Percentiles rank a stretch among this genome's conserved stretches.
These are phyloP conservation scores for Zoysia matrella DNA, from an alignment of 202 grass and related monocot species.

Conservation along the genomic window DNA sequence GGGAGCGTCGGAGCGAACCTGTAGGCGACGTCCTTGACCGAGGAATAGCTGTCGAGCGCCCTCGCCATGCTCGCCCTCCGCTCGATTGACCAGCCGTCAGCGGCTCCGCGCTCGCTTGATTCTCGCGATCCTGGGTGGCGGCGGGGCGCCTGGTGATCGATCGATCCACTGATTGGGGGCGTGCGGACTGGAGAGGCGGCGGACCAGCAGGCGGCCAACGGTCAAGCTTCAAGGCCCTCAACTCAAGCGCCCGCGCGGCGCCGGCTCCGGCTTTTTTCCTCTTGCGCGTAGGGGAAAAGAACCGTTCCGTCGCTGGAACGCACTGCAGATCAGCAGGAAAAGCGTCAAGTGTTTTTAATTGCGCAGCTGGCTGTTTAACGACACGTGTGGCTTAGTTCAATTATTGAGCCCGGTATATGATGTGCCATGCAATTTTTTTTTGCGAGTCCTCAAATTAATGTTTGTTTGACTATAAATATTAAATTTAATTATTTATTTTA, in stretches of 20 bases:
- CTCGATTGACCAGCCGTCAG: background rate
- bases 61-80: slow-evolving; percentile 42
- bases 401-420: background rate
- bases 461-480: too few relatives aligned
- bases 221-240: background rate
- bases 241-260: too few relatives aligned
- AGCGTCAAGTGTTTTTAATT: background rate
- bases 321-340: background rate
- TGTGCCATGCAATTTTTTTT: background rate
- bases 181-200: background rate
- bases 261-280: background rate
- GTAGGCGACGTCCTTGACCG: slow-evolving; percentile 55
- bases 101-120: too few relatives aligned
- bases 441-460: too few relatives aligned
- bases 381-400: background rate
- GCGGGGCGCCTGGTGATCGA: background rate
- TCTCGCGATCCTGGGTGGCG: background rate
- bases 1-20: slow-evolving; percentile 34
- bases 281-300: background rate
- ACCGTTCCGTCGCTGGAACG: background rate
- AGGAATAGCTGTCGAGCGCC: slow-evolving; percentile 37
- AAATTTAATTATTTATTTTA: too few relatives aligned
- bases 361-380: background rate
- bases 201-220: background rate
- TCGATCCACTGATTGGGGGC: background rate